Evolutionary conservation across 225 moss, liverwort and hornwort genomes (phyloP).

Genomic region (Sphagnum contortum): DNA sequence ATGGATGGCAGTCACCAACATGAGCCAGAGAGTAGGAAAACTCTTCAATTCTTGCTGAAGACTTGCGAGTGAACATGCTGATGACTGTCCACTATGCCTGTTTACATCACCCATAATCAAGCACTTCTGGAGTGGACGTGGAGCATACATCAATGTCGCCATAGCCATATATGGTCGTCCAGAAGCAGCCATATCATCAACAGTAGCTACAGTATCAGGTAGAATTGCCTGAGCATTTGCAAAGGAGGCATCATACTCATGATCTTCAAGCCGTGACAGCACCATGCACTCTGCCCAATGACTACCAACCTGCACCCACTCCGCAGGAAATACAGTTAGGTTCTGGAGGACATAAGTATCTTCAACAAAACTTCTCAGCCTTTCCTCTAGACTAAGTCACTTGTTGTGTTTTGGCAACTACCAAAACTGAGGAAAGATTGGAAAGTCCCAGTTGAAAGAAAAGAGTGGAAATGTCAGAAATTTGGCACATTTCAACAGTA

Average conservation of each 20-base stretch:
- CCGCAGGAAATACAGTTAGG: too few species aligned
- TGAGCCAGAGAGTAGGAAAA: slow-evolving; percentile 79
- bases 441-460: too few species aligned
- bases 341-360: too few species aligned
- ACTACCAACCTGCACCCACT: slow-evolving; percentile 56
- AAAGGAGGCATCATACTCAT: slow-evolving; percentile 85
- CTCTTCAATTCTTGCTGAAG: slow-evolving; percentile 55
- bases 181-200: slow-evolving; percentile 45
- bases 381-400: too few species aligned
- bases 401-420: too few species aligned
- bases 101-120: slow-evolving; percentile 48
- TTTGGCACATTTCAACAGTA: not conserved
- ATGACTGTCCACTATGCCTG: slow-evolving; percentile 51
- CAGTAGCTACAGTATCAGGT: slow-evolving; percentile 30
- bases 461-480: not conserved
- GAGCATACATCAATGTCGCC: slow-evolving; percentile 85
- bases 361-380: too few species aligned
- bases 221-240: slow-evolving; percentile 65
- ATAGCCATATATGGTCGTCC: slow-evolving; percentile 63
- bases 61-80: slow-evolving; percentile 71
- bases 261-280: slow-evolving; percentile 68
- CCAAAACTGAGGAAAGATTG: too few species aligned
- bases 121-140: slow-evolving; percentile 70
- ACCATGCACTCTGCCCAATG: slow-evolving; percentile 94
- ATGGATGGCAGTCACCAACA: slow-evolving; percentile 55